Percentiles rank a stretch among this genome's conserved stretches.
phyloP scores from a whole-genome alignment of 2,329 filamentous ascomycete genomes.

The Tympanopsis confertula region DNA sequence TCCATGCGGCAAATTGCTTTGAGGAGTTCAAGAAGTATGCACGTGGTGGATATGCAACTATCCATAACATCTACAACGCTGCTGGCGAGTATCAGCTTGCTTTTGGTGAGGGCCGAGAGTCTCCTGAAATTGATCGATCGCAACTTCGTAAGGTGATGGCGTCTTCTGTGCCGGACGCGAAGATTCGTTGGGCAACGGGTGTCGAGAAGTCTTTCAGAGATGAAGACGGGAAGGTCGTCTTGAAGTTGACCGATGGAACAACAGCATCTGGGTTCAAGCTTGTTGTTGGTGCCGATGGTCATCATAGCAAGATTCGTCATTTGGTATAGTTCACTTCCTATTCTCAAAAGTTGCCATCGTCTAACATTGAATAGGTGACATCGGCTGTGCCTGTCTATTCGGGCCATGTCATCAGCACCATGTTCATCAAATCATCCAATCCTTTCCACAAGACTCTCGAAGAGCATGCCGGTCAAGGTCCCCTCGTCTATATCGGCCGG shows the following conservation, averaged over 20 bases:
- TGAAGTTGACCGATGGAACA: too few species aligned
- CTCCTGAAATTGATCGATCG: constrained; percentile 26
- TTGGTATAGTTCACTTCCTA: too few species aligned
- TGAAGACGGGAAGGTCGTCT: too few species aligned
- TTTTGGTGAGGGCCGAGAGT: constrained; percentile 13
- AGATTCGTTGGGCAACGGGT: constrained; percentile 17
- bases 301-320: constrained; percentile 14
- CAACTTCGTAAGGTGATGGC: constrained; percentile 21
- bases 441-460: constrained; percentile 14
- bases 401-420: constrained; percentile 19
- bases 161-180: constrained; percentile 15
- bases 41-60: too few species aligned
- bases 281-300: constrained; percentile 25
- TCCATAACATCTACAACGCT: too few species aligned
- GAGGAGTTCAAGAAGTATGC: constrained; percentile 21
- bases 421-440: constrained; percentile 10
- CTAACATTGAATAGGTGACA: too few species aligned
- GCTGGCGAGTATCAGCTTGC: constrained; percentile 18
- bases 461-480: constrained; percentile 4
- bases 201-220: too few species aligned
- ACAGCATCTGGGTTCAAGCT: constrained; percentile 22
- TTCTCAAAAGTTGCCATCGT: too few species aligned
- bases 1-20: constrained; percentile 22
- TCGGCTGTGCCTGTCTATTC: constrained; percentile 19
- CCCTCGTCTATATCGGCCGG: constrained; percentile 7